Evolutionary conservation across 2,329 filamentous ascomycete species (phyloP).

Genomic region (Fusarium penzigii): DNA sequence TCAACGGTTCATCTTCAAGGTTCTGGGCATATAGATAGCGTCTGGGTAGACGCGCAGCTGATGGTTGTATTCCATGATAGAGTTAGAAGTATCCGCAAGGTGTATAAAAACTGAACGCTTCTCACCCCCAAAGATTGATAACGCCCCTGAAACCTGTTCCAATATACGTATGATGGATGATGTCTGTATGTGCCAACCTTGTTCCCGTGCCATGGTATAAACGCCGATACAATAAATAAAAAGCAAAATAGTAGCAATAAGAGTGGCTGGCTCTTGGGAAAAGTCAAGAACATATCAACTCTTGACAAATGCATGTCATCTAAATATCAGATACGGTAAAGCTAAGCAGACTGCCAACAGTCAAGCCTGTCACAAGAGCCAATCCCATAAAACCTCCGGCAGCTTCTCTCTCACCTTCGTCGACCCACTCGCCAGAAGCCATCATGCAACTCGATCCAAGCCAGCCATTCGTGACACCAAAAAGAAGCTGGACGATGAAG

Average conservation of each 20-base stretch:
- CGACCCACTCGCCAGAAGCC: slow-evolving; percentile 79
- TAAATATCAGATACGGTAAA: slow-evolving; percentile 66
- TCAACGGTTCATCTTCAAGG: too few relatives aligned
- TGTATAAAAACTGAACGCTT: too few relatives aligned
- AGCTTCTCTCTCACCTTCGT: slow-evolving; percentile 79
- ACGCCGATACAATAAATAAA: neutral
- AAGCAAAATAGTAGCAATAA: neutral
- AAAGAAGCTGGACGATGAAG: slow-evolving; percentile 76
- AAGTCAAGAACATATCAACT: slow-evolving; percentile 8
- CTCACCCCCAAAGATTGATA: too few relatives aligned
- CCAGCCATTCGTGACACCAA: slow-evolving; percentile 86
- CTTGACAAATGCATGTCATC: slow-evolving; percentile 13
- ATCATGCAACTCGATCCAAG: slow-evolving; percentile 90
- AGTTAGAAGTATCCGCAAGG: too few relatives aligned
- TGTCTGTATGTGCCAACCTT: too few relatives aligned
- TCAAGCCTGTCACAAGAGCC: slow-evolving; percentile 81
- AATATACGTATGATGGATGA: too few relatives aligned
- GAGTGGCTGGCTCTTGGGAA: slow-evolving; percentile 5
- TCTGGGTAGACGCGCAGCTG: too few relatives aligned
- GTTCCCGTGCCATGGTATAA: too few relatives aligned
- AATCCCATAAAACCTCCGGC: slow-evolving; percentile 93
- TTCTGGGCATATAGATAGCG: too few relatives aligned
- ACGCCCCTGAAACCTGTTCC: too few relatives aligned
- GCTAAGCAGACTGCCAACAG: slow-evolving; percentile 84
- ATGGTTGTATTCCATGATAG: too few relatives aligned